Percentiles rank a stretch among this genome's conserved stretches.
These are phyloP conservation scores for Haplosporangium sp. DNA, from an alignment of 371 early-diverging fungal species.

Conservation along the genomic window DNA sequence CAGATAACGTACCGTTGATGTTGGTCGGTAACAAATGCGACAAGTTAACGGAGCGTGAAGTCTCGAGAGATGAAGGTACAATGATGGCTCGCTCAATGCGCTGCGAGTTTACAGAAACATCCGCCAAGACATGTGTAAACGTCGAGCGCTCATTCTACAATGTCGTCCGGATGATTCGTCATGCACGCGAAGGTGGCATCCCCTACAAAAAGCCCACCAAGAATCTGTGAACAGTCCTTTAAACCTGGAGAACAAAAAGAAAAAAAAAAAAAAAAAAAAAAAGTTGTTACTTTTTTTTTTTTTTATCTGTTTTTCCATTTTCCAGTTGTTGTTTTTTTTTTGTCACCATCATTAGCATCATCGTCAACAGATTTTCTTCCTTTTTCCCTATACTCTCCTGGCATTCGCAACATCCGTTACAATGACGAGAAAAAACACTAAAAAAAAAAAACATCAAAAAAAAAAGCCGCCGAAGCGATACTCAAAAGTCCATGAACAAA, in stretches of 20 bases:
- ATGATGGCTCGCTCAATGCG: slow-evolving; percentile 76
- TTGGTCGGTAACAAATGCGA: slow-evolving; percentile 97
- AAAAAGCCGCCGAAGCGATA: too few species aligned
- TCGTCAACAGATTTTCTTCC: too few species aligned
- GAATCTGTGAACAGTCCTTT: slow-evolving; percentile 55
- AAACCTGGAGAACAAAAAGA: slow-evolving; percentile 3
- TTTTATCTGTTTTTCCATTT: too few species aligned
- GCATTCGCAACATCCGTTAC: too few species aligned
- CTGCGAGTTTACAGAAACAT: slow-evolving; percentile 90
- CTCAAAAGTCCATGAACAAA: too few species aligned
- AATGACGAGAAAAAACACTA: too few species aligned
- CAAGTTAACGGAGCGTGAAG: slow-evolving; percentile 79
- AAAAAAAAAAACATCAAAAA: too few species aligned
- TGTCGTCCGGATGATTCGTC: slow-evolving; percentile 74
- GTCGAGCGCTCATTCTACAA: slow-evolving; percentile 84
- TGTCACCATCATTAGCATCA: too few species aligned
- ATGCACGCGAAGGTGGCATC: slow-evolving; percentile 48
- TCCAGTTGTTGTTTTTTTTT: too few species aligned
- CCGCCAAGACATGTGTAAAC: slow-evolving; percentile 91
- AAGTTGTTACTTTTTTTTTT: too few species aligned
- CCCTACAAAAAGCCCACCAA: slow-evolving; percentile 26
- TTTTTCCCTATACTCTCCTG: too few species aligned
- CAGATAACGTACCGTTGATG: slow-evolving; percentile 84
- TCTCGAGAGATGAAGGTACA: slow-evolving; percentile 83
- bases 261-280: slow-evolving; percentile 2